Percentiles rank a stretch among this genome's conserved stretches.
phyloP scores from a whole-genome alignment of 1,139 yeast species.

The Eremothecium coryli region DNA sequence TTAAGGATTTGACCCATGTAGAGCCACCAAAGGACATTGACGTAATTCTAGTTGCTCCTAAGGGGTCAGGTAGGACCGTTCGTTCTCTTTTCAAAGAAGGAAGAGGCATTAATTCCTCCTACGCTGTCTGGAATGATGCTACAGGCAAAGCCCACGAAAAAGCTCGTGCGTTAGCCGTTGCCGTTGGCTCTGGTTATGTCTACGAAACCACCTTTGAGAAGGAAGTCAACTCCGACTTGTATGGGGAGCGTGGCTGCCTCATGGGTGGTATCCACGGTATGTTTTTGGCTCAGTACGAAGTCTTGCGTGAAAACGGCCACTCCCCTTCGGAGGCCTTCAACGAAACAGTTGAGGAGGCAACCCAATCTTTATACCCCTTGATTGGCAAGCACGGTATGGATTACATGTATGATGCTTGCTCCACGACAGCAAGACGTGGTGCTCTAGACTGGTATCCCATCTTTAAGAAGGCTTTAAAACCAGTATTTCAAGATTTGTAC shows the following conservation, averaged over 20 bases:
- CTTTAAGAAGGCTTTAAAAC: slow-evolving; percentile 97
- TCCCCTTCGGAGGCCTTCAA: slow-evolving; percentile 99
- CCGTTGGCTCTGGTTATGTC: slow-evolving; percentile 99
- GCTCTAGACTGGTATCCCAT: slow-evolving; percentile 99
- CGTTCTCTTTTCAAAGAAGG: slow-evolving; percentile 99
- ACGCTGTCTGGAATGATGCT: slow-evolving; percentile 99
- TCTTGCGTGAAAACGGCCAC: slow-evolving; percentile 98
- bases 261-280: slow-evolving; percentile 99
- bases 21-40: slow-evolving; percentile 92
- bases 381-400: slow-evolving; percentile 99
- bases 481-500: slow-evolving; percentile 93
- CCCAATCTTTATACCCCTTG: slow-evolving; percentile 98
- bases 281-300: slow-evolving; percentile 99
- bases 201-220: slow-evolving; percentile 99
- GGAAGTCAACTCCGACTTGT: slow-evolving; percentile 97
- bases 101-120: slow-evolving; percentile 99
- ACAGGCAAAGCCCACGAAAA: slow-evolving; percentile 99
- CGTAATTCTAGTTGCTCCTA: slow-evolving; percentile 98
- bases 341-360: slow-evolving; percentile 99
- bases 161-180: slow-evolving; percentile 97
- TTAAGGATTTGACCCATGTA: slow-evolving; percentile 94
- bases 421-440: slow-evolving; percentile 99
- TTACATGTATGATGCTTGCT: slow-evolving; percentile 99
- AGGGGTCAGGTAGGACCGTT: slow-evolving; percentile 99
- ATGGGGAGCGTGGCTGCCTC: slow-evolving; percentile 99